Conservation (phyloP, 371 early-diverging fungal genomes). For the Parasitella parasitica region DNA sequence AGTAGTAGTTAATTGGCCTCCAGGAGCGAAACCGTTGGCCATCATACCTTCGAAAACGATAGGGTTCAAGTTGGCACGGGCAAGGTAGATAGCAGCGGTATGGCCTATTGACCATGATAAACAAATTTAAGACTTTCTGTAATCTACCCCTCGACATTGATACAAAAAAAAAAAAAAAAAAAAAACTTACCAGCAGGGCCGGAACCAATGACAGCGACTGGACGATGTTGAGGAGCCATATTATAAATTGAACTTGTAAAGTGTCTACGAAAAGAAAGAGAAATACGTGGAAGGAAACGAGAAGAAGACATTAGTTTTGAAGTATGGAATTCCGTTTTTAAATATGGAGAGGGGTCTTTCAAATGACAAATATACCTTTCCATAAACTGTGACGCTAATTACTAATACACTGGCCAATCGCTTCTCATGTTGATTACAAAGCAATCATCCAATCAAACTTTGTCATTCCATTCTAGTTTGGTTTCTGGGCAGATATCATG, state of each 20-base stretch:
- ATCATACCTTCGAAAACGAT: constrained; percentile 97
- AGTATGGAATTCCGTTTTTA: constrained; percentile 11
- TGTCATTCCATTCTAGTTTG: neutral
- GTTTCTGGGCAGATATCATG: no score
- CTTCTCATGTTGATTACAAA: neutral
- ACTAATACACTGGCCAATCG: neutral
- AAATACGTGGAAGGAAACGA: constrained; percentile 19
- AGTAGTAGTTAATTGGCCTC: constrained; percentile 91
- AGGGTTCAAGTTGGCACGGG: constrained; percentile 91
- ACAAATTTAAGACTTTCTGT: neutral
- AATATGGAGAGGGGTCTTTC: constrained; percentile 1
- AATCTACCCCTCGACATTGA: neutral
- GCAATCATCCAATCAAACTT: neutral
- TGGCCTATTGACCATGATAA: constrained; percentile 54
- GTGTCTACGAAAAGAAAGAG: constrained; percentile 15
- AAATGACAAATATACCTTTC: neutral
- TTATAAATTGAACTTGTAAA: constrained; percentile 19
- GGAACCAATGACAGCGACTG: constrained; percentile 75
- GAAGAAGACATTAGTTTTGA: constrained; percentile 20
- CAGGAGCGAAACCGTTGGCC: constrained; percentile 87
- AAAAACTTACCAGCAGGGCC: constrained; percentile 81
- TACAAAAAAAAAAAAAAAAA: no score
- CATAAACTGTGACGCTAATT: constrained; percentile 12
- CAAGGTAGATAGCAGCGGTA: constrained; percentile 95
- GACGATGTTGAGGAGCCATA: constrained; percentile 48